Base-by-base conservation (phyloP, 2,329 filamentous ascomycete species). In the Byssothecium circinans region DNA sequence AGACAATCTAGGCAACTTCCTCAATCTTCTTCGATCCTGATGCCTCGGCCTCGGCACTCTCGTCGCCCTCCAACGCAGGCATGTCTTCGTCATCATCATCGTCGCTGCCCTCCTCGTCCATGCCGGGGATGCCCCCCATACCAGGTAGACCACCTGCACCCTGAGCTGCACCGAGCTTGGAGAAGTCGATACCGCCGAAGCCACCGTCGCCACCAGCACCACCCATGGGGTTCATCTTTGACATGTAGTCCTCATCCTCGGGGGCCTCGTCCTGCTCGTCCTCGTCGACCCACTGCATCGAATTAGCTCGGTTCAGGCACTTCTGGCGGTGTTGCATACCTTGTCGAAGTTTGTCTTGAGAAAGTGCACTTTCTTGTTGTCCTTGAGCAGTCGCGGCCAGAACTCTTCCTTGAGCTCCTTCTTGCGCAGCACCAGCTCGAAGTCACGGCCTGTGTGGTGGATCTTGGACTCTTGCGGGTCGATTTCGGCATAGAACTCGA, bases 321-420 rank as follows among this genome's bases (percentile, higher is more conserved):
- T n/a, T 18, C 15, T 19, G 8, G 3, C 19, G 11, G 30, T 3
- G n/a, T 17, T 32, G 62, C 80, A 51, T 71, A 87, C 84, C 87
- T 96, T 96, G 80, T 96, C 91, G 65, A 99, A 99, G 78, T 99
- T 88, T 57, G 94, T 97, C 86, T 96, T 96, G 68, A 99, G 77
- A 83, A 91, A 99, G 78, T 97, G 94, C 45, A 89, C 78, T 80
- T 90, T 96, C 81, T 89, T 87, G 60, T 79, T 74, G 52, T 92
- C 89, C 85, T 96, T 96, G 71, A 96, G 81, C 67, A 99, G 82
- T 57, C 94, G 85, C 55, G 91, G 91, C 94, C 94, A 99, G 83
- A 87, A 97, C 75, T 94, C 90, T 68, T 90, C 84, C 76, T 91
- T 89, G 58, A 94, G 81, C 69, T 95, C 91, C 86, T 96, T 96